Percentiles rank a stretch among this genome's conserved stretches.
phyloP scores from a whole-genome alignment of 2,329 filamentous ascomycete genomes.

The Xylaria arbuscula region DNA sequence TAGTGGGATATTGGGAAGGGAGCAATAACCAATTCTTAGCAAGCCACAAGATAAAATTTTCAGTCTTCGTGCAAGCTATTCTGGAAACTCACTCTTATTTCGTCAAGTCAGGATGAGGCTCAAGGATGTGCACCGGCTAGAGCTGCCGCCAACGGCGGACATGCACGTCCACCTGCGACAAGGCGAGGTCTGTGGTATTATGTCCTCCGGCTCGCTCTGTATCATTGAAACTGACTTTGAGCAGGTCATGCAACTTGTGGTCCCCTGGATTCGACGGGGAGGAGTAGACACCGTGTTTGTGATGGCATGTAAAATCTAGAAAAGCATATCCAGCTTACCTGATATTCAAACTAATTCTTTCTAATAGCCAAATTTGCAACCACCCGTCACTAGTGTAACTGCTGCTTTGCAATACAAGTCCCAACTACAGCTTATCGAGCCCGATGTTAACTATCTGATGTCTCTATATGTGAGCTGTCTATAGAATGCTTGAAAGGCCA shows the following conservation, averaged over 20 bases:
- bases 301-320: slow-evolving; percentile 46
- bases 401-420: slow-evolving; percentile 74
- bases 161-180: slow-evolving; percentile 79
- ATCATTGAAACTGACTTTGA: slow-evolving; percentile 51
- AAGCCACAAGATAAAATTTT: slow-evolving; percentile 2
- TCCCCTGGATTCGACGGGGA: slow-evolving; percentile 66
- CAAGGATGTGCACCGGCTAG: slow-evolving; percentile 53
- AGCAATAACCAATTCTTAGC: not conserved
- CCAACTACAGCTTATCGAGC: slow-evolving; percentile 68
- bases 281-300: slow-evolving; percentile 73
- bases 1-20: slow-evolving; percentile 25
- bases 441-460: slow-evolving; percentile 77
- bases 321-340: slow-evolving; percentile 24
- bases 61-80: not conserved
- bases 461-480: slow-evolving; percentile 67
- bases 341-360: slow-evolving; percentile 33
- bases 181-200: slow-evolving; percentile 54
- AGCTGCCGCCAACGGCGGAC: slow-evolving; percentile 73
- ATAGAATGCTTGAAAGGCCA: slow-evolving; percentile 29
- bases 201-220: not conserved
- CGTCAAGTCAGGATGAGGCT: slow-evolving; percentile 50
- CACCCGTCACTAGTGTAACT: slow-evolving; percentile 53
- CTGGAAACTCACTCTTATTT: not conserved
- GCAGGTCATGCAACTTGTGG: slow-evolving; percentile 62
- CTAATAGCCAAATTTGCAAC: slow-evolving; percentile 37